These are phyloP conservation scores for Penicillium alfredii DNA, from an alignment of 495 filamentous ascomycete species.

Conservation along the genomic window DNA sequence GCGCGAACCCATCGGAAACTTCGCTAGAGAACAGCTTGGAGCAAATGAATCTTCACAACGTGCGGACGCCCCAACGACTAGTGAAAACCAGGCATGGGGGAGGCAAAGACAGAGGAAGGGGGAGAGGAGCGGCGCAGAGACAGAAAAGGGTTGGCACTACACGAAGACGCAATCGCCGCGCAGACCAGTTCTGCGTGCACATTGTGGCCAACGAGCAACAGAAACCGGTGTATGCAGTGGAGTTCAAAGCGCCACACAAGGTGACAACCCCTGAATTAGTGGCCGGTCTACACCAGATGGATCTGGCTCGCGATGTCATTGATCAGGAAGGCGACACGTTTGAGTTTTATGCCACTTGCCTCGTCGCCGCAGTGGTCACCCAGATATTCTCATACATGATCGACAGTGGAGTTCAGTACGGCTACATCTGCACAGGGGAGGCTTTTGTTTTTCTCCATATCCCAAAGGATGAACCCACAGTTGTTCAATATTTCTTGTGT, in stretches of 20 bases:
- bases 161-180: constrained; percentile 15
- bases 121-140: constrained; percentile 10
- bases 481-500: too few relatives aligned
- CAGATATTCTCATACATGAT: constrained; percentile 44
- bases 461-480: constrained; percentile 26
- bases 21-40: constrained; percentile 19
- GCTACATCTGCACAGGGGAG: constrained; percentile 41
- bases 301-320: neutral
- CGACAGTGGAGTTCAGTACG: constrained; percentile 28
- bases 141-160: constrained; percentile 11
- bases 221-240: too few relatives aligned
- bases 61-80: constrained; percentile 11
- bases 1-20: constrained; percentile 11
- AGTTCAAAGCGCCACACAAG: too few relatives aligned
- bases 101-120: constrained; percentile 17
- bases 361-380: constrained; percentile 30
- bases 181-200: too few relatives aligned
- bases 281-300: constrained; percentile 2
- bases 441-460: constrained; percentile 41
- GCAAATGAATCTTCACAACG: constrained; percentile 16
- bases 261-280: constrained; percentile 1
- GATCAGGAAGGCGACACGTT: neutral
- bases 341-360: neutral
- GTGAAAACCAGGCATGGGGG: constrained; percentile 11
- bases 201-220: too few relatives aligned